phyloP scores from a whole-genome alignment of 1,284 basidiomycete species.

The Irpex sp. region DNA sequence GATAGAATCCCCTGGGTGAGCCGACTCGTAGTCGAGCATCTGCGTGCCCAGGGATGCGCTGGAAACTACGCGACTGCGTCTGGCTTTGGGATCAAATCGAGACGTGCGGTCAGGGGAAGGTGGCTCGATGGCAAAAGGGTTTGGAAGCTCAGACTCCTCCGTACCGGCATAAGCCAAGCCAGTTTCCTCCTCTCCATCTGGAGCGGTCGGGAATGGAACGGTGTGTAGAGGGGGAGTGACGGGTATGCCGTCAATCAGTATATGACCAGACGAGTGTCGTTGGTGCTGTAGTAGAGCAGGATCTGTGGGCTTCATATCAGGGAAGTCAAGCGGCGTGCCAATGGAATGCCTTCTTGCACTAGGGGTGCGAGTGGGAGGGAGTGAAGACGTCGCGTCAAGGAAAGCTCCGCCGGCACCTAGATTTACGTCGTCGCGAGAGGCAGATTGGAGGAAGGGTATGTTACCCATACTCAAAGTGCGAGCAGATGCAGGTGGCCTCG shows the following conservation, averaged over 20 bases:
- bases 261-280: constrained; percentile 46
- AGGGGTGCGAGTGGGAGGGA: constrained; percentile 14
- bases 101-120: constrained; percentile 58
- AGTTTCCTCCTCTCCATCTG: constrained; percentile 1
- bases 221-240: constrained; percentile 41
- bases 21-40: constrained; percentile 47
- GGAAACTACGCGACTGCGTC: constrained; percentile 57
- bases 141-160: constrained; percentile 28
- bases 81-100: constrained; percentile 75
- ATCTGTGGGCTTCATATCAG: constrained; percentile 36
- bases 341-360: constrained; percentile 41
- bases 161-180: constrained; percentile 7
- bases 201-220: constrained; percentile 56
- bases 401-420: constrained; percentile 45
- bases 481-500: constrained; percentile 31
- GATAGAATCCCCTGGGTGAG: constrained; percentile 19
- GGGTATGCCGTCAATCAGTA: constrained; percentile 42
- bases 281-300: constrained; percentile 30
- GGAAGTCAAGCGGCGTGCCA: constrained; percentile 54
- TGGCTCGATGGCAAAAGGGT: constrained; percentile 57
- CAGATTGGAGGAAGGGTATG: not conserved
- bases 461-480: constrained; percentile 65
- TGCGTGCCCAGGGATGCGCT: constrained; percentile 64
- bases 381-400: constrained; percentile 33
- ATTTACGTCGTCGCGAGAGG: constrained; percentile 27